phyloP scores from a whole-genome alignment of 2,329 filamentous ascomycete species.

The Pseudogymnoascus sp. region DNA sequence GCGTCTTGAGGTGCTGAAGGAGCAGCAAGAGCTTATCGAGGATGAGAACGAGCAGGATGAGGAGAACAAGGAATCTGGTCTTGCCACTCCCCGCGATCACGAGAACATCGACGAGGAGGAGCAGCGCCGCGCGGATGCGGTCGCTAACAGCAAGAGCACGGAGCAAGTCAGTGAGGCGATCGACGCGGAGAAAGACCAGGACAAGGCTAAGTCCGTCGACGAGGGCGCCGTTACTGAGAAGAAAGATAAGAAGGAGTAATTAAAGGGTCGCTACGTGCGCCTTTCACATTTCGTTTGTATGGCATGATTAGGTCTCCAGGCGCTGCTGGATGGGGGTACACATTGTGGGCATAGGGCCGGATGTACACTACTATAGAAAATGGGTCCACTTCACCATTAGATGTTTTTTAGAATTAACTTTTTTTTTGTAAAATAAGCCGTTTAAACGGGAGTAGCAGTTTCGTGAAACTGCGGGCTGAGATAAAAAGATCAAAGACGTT shows the following conservation, averaged over 20 bases:
- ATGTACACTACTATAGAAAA: constrained; percentile 3
- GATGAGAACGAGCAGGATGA: constrained; percentile 93
- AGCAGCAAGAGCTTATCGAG: constrained; percentile 96
- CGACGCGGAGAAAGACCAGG: constrained; percentile 46
- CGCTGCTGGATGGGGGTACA: not conserved
- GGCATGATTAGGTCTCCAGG: constrained; percentile 4
- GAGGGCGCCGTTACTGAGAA: constrained; percentile 22
- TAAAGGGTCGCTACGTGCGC: not conserved
- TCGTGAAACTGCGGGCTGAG: not conserved
- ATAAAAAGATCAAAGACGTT: not conserved
- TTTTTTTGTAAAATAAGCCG: not conserved
- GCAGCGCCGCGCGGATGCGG: constrained; percentile 53
- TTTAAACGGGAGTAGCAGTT: not conserved
- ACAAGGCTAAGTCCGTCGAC: constrained; percentile 24
- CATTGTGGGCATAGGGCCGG: not conserved
- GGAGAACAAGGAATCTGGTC: constrained; percentile 67
- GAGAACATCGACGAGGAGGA: constrained; percentile 96
- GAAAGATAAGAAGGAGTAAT: constrained; percentile 33
- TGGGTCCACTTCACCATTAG: not conserved
- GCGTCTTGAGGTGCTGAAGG: constrained; percentile 93
- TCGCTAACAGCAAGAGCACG: constrained; percentile 38
- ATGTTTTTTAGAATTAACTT: not conserved
- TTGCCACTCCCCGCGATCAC: constrained; percentile 71
- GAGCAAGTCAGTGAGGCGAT: constrained; percentile 46
- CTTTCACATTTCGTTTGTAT: constrained; percentile 5